A percentile compares a stretch with the other conserved stretches of the same genome.
These are phyloP conservation scores for Rhizoclosmatium hyalinum DNA, from an alignment of 371 early-diverging fungal species.

Conservation along the genomic window DNA sequence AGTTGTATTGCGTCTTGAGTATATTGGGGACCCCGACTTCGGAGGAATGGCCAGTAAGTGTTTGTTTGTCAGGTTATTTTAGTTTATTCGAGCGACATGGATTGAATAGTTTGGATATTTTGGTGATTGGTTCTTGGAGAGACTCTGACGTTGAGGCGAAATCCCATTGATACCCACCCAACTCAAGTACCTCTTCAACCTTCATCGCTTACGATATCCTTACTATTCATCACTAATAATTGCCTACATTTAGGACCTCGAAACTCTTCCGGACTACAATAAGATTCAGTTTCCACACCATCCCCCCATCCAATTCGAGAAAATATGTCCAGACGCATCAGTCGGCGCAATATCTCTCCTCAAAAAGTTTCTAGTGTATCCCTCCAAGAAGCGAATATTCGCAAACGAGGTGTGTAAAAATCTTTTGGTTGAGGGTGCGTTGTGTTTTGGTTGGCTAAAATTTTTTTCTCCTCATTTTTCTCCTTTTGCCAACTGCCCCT, in stretches of 20 bases:
- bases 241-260: slow-evolving; percentile 48
- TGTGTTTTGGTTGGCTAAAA: slow-evolving; percentile 15
- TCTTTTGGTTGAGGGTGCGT: not conserved
- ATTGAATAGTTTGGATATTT: too few species aligned
- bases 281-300: slow-evolving; percentile 58
- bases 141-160: too few species aligned
- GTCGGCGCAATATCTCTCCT: slow-evolving; percentile 52
- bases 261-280: slow-evolving; percentile 58
- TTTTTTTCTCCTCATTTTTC: slow-evolving; percentile 1
- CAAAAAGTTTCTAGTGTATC: slow-evolving; percentile 55
- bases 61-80: not conserved
- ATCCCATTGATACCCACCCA: too few species aligned
- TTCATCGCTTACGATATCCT: not conserved
- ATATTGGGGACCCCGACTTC: slow-evolving; percentile 58
- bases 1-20: slow-evolving; percentile 58
- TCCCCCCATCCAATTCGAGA: slow-evolving; percentile 39
- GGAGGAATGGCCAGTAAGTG: slow-evolving; percentile 58
- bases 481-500: not conserved
- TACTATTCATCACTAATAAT: not conserved
- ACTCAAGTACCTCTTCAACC: not conserved
- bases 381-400: slow-evolving; percentile 46
- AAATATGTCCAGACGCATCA: slow-evolving; percentile 55
- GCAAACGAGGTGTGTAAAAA: slow-evolving; percentile 47
- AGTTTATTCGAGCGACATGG: too few species aligned
- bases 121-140: too few species aligned